A percentile compares a stretch with the other conserved stretches of the same genome.
These are phyloP conservation scores for Dipteronia dyeriana DNA, from an alignment of 345 rosid species.

Conservation along the genomic window DNA sequence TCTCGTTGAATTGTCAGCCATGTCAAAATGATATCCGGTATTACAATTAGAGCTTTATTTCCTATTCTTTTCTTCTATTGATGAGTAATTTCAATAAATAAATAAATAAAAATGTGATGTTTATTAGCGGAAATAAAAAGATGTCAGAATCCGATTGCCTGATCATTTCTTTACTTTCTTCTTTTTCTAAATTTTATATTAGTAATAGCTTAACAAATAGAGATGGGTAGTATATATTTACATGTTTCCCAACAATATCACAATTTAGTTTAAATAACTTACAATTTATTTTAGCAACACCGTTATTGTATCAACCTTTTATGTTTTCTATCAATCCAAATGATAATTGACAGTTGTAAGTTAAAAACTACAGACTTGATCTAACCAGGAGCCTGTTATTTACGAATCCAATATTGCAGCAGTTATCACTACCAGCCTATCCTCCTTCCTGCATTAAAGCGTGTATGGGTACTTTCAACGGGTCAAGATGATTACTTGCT, in stretches of 20 bases:
- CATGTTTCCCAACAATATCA: not conserved
- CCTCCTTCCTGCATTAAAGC: too few species aligned
- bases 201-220: not conserved
- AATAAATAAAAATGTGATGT: not conserved
- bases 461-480: not conserved
- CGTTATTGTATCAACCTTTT: not conserved
- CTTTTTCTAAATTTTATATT: not conserved
- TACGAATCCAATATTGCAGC: too few species aligned
- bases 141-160: not conserved
- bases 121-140: not conserved
- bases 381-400: not conserved
- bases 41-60: not conserved
- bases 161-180: not conserved
- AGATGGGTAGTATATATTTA: not conserved
- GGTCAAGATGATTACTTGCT: not conserved
- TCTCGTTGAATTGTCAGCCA: not conserved
- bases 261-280: not conserved
- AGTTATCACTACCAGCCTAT: too few species aligned
- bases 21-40: not conserved
- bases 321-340: not conserved
- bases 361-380: not conserved
- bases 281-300: not conserved
- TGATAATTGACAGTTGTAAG: not conserved
- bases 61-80: not conserved
- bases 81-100: too few species aligned